Conservation (phyloP, 2,329 filamentous ascomycete genomes). For the Remersonia thermophila region DNA sequence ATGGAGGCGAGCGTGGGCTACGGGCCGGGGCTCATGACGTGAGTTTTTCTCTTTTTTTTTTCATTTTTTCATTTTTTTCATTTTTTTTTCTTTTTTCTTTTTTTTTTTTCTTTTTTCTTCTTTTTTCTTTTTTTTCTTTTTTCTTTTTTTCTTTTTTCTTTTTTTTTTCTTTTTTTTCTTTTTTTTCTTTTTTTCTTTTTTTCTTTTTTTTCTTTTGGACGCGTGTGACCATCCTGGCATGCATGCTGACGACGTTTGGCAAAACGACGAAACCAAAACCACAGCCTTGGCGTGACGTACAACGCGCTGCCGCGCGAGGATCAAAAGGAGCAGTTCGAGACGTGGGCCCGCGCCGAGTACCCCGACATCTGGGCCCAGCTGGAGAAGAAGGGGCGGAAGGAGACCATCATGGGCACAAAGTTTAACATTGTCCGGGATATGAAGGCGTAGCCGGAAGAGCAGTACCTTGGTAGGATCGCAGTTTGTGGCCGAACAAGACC, state of each 20-base stretch:
- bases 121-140: constrained; percentile 16
- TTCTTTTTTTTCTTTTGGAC: background rate
- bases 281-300: constrained; percentile 61
- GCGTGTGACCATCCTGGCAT: too few relatives aligned
- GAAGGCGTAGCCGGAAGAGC: constrained; percentile 28
- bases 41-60: constrained; percentile 28
- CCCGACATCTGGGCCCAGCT: constrained; percentile 58
- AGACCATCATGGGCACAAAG: constrained; percentile 31
- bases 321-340: constrained; percentile 57
- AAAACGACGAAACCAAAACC: too few relatives aligned
- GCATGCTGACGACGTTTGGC: constrained; percentile 4
- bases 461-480: background rate
- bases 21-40: constrained; percentile 59
- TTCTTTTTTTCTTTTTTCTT: background rate
- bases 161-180: constrained; percentile 17
- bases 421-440: constrained; percentile 39
- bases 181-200: constrained; percentile 17
- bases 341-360: constrained; percentile 60
- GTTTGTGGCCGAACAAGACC: too few relatives aligned
- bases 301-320: constrained; percentile 56
- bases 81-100: constrained; percentile 17
- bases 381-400: constrained; percentile 37
- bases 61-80: background rate
- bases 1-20: constrained; percentile 56
- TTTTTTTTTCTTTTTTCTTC: constrained; percentile 16